Percentiles rank a stretch among this genome's conserved stretches.
Conservation (phyloP, 345 rosid species). For the Melastoma malabathricum region DNA sequence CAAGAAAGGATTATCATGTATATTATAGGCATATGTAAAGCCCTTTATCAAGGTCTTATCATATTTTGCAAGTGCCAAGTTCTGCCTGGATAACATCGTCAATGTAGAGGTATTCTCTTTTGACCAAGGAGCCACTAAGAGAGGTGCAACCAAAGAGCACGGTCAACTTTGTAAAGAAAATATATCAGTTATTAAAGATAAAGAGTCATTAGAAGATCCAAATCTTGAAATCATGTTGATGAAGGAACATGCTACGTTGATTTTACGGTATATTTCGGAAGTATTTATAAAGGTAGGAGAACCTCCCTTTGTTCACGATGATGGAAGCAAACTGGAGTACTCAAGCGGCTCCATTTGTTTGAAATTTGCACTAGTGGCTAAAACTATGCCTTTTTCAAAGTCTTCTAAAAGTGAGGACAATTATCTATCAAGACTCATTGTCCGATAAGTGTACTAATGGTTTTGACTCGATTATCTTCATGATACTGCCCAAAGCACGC, state of each 20-base stretch:
- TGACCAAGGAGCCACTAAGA: background rate
- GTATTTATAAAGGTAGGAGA: background rate
- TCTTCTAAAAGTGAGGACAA: background rate
- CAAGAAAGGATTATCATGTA: background rate
- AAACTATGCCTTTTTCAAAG: background rate
- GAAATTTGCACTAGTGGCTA: background rate
- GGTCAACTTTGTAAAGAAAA: background rate
- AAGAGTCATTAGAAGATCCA: too few relatives aligned
- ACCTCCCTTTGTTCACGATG: background rate
- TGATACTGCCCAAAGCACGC: background rate
- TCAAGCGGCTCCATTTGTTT: background rate
- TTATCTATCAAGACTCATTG: background rate
- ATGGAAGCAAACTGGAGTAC: background rate
- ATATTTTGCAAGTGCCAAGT: background rate
- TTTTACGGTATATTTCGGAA: background rate
- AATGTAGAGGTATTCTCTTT: background rate
- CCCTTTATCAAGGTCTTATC: background rate
- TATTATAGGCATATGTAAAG: background rate
- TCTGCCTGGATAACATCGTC: background rate
- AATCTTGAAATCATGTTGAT: too few relatives aligned
- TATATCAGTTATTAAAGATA: too few relatives aligned
- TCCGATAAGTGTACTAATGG: background rate
- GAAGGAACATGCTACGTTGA: background rate
- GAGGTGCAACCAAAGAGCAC: background rate
- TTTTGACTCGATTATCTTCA: constrained; percentile 2